phyloP scores from a whole-genome alignment of 768 basidiomycete species.

The Suillus lakei region DNA sequence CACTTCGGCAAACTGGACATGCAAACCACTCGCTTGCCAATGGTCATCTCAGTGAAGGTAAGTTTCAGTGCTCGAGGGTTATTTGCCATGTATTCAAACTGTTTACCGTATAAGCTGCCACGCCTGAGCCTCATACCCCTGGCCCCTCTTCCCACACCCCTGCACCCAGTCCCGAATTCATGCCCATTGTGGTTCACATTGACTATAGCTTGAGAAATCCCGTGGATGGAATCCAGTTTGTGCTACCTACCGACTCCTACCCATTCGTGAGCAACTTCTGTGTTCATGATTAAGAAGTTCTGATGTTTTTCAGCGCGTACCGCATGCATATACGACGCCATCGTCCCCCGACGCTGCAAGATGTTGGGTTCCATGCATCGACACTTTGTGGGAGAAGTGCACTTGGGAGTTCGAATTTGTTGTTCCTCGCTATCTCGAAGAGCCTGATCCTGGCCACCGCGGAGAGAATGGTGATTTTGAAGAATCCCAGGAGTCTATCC shows the following conservation, averaged over 20 bases:
- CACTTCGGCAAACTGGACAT: constrained; percentile 63
- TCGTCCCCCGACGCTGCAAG: constrained; percentile 90
- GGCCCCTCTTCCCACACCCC: constrained; percentile 41
- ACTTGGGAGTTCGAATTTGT: constrained; percentile 99
- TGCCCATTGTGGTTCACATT: constrained; percentile 76
- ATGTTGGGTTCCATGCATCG: constrained; percentile 98
- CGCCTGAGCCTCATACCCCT: constrained; percentile 83
- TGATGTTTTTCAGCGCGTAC: constrained; percentile 68
- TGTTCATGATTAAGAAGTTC: constrained; percentile 12
- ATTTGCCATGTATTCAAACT: constrained; percentile 12
- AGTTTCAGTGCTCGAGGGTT: constrained; percentile 16
- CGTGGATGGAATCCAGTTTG: constrained; percentile 84
- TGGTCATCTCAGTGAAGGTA: constrained; percentile 62
- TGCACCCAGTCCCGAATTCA: constrained; percentile 62
- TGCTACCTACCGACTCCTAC: constrained; percentile 79
- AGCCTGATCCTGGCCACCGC: constrained; percentile 39
- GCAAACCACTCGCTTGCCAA: constrained; percentile 40
- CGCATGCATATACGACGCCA: constrained; percentile 90
- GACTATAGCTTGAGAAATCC: constrained; percentile 84
- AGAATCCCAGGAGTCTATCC: constrained; percentile 63
- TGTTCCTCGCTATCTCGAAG: constrained; percentile 83
- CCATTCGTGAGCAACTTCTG: constrained; percentile 68
- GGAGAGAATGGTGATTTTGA: constrained; percentile 47
- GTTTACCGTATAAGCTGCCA: constrained; percentile 53
- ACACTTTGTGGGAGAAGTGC: constrained; percentile 93